Percentiles rank a stretch among this genome's conserved stretches.
Evolutionary conservation across 257 asterid genomes (phyloP).

Genomic region (Jacaranda copaia): DNA sequence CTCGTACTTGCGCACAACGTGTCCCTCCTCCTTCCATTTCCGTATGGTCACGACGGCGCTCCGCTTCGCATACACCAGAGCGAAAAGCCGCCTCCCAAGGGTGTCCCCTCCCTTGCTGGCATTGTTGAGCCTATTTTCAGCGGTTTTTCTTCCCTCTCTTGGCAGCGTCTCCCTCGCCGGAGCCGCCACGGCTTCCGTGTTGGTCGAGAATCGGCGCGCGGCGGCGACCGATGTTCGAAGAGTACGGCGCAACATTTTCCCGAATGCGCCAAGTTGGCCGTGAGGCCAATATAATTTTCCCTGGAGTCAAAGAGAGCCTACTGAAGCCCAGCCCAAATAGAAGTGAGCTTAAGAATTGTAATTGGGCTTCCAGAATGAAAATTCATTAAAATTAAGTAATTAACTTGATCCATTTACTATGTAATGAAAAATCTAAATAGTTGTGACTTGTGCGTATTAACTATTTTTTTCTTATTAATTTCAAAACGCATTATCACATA

Average conservation of each 20-base stretch:
- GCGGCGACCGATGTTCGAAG: conserved; percentile 66
- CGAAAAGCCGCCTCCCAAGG: conserved; percentile 72
- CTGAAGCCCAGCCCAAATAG: conserved; percentile 31
- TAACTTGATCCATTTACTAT: no score
- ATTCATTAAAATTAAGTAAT: not conserved
- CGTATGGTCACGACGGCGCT: conserved; percentile 77
- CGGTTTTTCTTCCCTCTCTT: conserved; percentile 17
- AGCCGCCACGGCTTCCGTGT: conserved; percentile 44
- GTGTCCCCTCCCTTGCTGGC: conserved; percentile 59
- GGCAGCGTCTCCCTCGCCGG: conserved; percentile 38
- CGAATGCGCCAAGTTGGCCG: not conserved
- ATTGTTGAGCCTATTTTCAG: conserved; percentile 10
- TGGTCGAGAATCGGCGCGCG: conserved; percentile 63
- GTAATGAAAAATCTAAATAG: no score
- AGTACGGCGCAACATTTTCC: conserved; percentile 44
- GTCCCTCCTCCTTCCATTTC: conserved; percentile 93
- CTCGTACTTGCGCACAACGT: conserved; percentile 70
- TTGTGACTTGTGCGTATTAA: no score
- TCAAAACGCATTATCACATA: no score
- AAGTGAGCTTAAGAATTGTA: conserved; percentile 6
- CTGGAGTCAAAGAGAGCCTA: not conserved
- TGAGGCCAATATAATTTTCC: not conserved
- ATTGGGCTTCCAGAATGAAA: not conserved
- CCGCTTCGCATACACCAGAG: conserved; percentile 73
- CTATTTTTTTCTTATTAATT: no score